Conservation (phyloP, 768 basidiomycete species). For the Collybiopsis luxurians region DNA sequence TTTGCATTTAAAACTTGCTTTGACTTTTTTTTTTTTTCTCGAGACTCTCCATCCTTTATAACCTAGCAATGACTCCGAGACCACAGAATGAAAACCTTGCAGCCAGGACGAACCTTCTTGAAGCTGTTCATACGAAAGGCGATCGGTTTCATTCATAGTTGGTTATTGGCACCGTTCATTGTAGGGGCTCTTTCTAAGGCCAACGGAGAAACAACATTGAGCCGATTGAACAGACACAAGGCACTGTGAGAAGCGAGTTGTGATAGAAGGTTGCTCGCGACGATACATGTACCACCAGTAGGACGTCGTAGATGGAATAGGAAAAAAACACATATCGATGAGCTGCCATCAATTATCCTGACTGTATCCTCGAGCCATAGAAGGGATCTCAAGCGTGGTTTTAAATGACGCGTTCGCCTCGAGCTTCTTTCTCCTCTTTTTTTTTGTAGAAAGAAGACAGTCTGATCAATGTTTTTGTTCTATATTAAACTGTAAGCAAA, state of each 20-base stretch:
- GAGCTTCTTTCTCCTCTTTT: no score
- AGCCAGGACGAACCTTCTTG: background rate
- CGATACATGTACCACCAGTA: background rate
- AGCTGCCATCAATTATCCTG: background rate
- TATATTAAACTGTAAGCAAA: no score
- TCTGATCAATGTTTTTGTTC: no score
- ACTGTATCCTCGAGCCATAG: no score
- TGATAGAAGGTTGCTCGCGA: background rate
- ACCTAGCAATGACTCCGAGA: background rate
- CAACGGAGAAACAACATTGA: background rate
- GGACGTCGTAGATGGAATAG: no score
- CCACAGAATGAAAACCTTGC: background rate
- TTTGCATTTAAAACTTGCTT: slow-evolving; percentile 14
- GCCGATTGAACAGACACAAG: background rate
- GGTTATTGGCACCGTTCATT: background rate
- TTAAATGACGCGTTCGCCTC: no score
- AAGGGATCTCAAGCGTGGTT: no score
- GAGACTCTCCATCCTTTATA: background rate
- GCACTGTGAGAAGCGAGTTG: background rate
- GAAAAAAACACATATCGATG: background rate
- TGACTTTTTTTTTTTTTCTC: background rate
- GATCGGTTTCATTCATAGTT: slow-evolving; percentile 7
- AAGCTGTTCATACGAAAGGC: background rate
- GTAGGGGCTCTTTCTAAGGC: no score
- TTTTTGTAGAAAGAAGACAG: no score